These are phyloP conservation scores for Aspergillus mulundensis DNA, from an alignment of 495 filamentous ascomycete genomes.

Conservation along the genomic window DNA sequence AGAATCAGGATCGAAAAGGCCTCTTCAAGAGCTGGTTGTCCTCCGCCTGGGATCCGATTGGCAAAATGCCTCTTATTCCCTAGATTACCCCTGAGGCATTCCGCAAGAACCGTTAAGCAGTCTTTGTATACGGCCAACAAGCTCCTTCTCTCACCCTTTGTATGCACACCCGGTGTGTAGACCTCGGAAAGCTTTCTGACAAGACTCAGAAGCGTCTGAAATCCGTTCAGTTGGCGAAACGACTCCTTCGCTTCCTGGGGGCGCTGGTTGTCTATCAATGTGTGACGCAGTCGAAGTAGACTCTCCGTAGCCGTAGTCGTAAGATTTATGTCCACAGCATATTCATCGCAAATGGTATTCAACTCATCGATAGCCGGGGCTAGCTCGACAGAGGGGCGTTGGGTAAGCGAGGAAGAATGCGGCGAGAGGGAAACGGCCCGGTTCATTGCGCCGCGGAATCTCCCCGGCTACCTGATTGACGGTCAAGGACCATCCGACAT, in stretches of 20 bases:
- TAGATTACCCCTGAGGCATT: constrained; percentile 72
- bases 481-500: constrained; percentile 40
- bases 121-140: constrained; percentile 69
- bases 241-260: constrained; percentile 60
- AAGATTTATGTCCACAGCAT: constrained; percentile 23
- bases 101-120: constrained; percentile 65
- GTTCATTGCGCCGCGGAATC: constrained; percentile 35
- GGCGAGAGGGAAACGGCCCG: constrained; percentile 52
- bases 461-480: constrained; percentile 36
- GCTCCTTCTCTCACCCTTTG: constrained; percentile 54
- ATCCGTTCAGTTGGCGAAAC: constrained; percentile 79
- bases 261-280: constrained; percentile 49
- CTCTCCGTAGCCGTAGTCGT: constrained; percentile 36
- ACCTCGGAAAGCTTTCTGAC: constrained; percentile 64
- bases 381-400: constrained; percentile 57
- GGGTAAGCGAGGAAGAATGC: constrained; percentile 58
- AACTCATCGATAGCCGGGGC: constrained; percentile 56
- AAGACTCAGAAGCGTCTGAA: constrained; percentile 66
- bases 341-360: constrained; percentile 23
- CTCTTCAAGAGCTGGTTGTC: constrained; percentile 72
- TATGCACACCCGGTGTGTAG: constrained; percentile 55
- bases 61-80: constrained; percentile 87
- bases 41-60: constrained; percentile 65
- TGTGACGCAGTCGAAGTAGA: constrained; percentile 49
- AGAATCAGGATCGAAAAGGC: constrained; percentile 56